A percentile compares a stretch with the other conserved stretches of the same genome.
Evolutionary conservation across 2,329 filamentous ascomycete genomes (phyloP).

Genomic region (Nemania serpens): DNA sequence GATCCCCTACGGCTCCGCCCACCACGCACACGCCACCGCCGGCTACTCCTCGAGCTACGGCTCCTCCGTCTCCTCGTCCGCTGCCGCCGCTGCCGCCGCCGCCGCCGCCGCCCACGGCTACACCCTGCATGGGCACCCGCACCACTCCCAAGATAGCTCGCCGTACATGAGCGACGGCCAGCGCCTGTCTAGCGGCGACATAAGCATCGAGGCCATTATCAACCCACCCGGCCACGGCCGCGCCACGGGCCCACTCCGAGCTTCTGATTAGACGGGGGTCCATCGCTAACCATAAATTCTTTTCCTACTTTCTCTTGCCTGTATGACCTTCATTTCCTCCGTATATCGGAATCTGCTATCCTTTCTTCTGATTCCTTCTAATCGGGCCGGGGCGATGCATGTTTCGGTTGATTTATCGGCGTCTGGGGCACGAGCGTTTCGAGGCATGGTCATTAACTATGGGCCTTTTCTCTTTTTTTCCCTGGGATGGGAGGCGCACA

Average conservation of each 20-base stretch:
- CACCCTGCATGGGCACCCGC: constrained; percentile 38
- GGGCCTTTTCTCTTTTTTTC: constrained; percentile 5
- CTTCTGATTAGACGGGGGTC: constrained; percentile 14
- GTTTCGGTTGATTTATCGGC: constrained; percentile 5
- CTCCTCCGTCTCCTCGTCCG: constrained; percentile 57
- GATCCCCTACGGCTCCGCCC: constrained; percentile 21
- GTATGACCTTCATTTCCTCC: constrained; percentile 14
- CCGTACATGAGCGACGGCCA: constrained; percentile 54
- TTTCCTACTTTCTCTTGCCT: constrained; percentile 1
- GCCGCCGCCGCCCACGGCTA: constrained; percentile 27
- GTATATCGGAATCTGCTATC: background rate
- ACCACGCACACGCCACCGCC: constrained; percentile 7
- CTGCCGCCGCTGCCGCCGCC: background rate
- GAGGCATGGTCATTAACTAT: background rate
- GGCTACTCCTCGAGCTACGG: constrained; percentile 52
- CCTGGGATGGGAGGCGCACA: background rate
- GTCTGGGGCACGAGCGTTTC: constrained; percentile 14
- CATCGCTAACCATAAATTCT: background rate
- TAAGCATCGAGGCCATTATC: constrained; percentile 65
- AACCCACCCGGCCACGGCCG: constrained; percentile 48
- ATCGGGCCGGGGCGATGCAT: constrained; percentile 12
- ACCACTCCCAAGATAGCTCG: constrained; percentile 47
- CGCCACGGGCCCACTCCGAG: constrained; percentile 20
- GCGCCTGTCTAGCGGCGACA: constrained; percentile 60
- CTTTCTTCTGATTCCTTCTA: constrained; percentile 6